Evolutionary conservation across 768 basidiomycete species (phyloP).

Genomic region (Collybia sp.): DNA sequence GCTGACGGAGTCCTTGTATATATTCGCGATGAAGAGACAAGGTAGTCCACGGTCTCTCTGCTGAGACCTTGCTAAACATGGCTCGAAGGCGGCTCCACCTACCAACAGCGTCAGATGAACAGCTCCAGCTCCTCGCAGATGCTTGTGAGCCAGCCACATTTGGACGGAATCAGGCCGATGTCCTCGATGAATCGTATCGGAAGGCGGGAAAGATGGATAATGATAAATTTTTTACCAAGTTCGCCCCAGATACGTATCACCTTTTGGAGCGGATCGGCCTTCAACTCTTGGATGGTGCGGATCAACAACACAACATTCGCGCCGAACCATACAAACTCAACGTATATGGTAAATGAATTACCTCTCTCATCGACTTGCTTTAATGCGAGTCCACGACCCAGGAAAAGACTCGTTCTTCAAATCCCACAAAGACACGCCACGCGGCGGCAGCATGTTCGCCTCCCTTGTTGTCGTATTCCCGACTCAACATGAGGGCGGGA

Average conservation of each 20-base stretch:
- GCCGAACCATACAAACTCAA: slow-evolving; percentile 32
- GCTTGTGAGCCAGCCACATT: slow-evolving; percentile 19
- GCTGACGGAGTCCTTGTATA: slow-evolving; percentile 1
- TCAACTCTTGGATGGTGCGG: neutral
- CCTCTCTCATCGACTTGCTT: slow-evolving; percentile 45
- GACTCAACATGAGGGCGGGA: slow-evolving; percentile 39
- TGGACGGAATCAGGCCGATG: slow-evolving; percentile 14
- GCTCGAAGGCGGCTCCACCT: neutral
- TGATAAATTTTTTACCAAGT: slow-evolving; percentile 17
- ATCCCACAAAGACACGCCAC: slow-evolving; percentile 44
- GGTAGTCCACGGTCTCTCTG: neutral
- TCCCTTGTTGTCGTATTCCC: slow-evolving; percentile 50
- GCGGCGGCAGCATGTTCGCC: slow-evolving; percentile 39
- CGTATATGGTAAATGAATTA: slow-evolving; percentile 35
- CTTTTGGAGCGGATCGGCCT: slow-evolving; percentile 16
- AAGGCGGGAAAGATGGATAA: slow-evolving; percentile 20
- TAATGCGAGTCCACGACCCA: slow-evolving; percentile 36
- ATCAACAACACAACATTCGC: slow-evolving; percentile 8
- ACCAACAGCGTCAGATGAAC: neutral
- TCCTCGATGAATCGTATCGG: slow-evolving; percentile 22
- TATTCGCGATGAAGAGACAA: neutral
- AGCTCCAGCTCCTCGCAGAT: neutral
- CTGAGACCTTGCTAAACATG: neutral
- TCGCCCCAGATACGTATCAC: slow-evolving; percentile 16
- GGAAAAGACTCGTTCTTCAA: slow-evolving; percentile 45